Conservation (phyloP, 371 early-diverging fungal species). For the Syncephalastrum monosporum region DNA sequence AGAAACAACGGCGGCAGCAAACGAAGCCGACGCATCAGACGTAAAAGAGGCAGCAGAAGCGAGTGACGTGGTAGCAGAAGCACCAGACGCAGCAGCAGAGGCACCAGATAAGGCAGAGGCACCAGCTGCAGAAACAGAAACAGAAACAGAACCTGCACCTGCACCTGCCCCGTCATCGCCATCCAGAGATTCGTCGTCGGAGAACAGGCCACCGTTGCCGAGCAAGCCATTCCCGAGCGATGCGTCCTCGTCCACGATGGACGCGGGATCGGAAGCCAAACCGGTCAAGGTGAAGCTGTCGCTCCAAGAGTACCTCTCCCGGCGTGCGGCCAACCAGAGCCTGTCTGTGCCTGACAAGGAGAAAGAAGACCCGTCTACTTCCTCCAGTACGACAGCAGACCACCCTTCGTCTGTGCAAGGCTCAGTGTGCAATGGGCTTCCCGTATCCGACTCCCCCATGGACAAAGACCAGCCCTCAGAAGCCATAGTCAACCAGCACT, state of each 20-base stretch:
- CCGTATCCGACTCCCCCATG: not conserved
- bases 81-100: not conserved
- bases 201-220: too few relatives aligned
- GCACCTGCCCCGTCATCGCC: constrained; percentile 1
- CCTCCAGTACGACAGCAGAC: not conserved
- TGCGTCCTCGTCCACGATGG: not conserved
- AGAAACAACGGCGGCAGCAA: not conserved
- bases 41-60: not conserved
- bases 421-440: not conserved
- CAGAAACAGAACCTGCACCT: not conserved
- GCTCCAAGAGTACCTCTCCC: constrained; percentile 37
- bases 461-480: constrained; percentile 4
- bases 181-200: too few relatives aligned
- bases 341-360: constrained; percentile 1
- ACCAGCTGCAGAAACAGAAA: not conserved
- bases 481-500: constrained; percentile 11
- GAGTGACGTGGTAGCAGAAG: not conserved
- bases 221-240: too few relatives aligned
- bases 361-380: not conserved
- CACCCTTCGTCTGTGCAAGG: not conserved
- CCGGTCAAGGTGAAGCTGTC: constrained; percentile 27
- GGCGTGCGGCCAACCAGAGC: constrained; percentile 21
- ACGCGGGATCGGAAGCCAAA: constrained; percentile 10
- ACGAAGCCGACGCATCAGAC: not conserved
- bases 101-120: not conserved